These are phyloP conservation scores for Fusarium decemcellulare DNA, from an alignment of 2,329 filamentous ascomycete genomes.

Conservation along the genomic window DNA sequence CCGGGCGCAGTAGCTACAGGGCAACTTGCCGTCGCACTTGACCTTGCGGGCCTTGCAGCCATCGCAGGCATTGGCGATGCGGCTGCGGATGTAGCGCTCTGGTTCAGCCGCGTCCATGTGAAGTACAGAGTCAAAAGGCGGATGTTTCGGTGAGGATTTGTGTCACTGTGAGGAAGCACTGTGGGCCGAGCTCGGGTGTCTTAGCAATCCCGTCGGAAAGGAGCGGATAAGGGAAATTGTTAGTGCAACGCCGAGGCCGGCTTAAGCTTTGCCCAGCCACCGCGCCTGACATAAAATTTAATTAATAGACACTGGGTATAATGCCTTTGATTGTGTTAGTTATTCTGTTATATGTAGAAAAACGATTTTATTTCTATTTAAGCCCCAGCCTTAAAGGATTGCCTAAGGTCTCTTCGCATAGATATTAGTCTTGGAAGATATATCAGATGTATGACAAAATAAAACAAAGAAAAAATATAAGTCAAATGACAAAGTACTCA, in stretches of 20 bases:
- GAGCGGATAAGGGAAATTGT: constrained; percentile 37
- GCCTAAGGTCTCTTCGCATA: no score
- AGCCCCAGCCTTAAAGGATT: no score
- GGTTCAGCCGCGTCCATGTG: constrained; percentile 37
- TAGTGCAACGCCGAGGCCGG: constrained; percentile 36
- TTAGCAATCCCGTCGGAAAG: constrained; percentile 20
- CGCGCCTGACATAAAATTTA: no score
- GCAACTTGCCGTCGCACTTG: constrained; percentile 68
- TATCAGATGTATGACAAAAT: no score
- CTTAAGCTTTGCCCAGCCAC: constrained; percentile 4
- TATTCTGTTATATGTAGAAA: no score
- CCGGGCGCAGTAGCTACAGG: constrained; percentile 65
- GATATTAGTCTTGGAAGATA: no score
- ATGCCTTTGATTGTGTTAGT: no score
- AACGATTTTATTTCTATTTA: no score
- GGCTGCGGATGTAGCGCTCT: constrained; percentile 55
- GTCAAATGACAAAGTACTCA: no score
- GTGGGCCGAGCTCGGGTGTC: constrained; percentile 17
- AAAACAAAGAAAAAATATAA: no score
- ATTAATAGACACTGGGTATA: no score
- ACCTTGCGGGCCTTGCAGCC: constrained; percentile 69
- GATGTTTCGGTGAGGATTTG: constrained; percentile 29
- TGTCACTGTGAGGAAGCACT: constrained; percentile 35
- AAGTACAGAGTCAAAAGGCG: neutral
- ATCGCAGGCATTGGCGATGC: constrained; percentile 68